phyloP scores from a whole-genome alignment of 2,329 filamentous ascomycete species.

The Pestalotiopsis sp. region DNA sequence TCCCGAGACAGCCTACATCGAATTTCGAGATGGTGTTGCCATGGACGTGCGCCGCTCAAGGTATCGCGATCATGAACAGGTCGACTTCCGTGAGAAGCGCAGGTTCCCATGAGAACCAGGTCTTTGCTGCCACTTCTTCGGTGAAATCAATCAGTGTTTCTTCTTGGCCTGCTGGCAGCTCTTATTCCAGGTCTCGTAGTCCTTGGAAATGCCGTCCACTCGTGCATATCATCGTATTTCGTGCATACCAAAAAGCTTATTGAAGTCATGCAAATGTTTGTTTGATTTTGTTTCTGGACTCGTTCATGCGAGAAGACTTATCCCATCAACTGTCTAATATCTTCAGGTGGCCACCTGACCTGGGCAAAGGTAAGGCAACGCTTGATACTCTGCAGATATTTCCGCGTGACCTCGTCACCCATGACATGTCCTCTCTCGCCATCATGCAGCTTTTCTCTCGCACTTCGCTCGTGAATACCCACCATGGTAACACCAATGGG shows the following conservation, averaged over 20 bases:
- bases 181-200: too few relatives aligned
- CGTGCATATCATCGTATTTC: too few relatives aligned
- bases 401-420: conserved; percentile 93
- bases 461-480: conserved; percentile 96
- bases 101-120: too few relatives aligned
- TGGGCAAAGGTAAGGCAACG: conserved; percentile 95
- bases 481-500: conserved; percentile 99
- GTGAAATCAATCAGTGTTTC: not conserved
- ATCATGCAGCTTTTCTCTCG: conserved; percentile 92
- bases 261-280: not conserved
- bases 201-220: too few relatives aligned
- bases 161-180: not conserved
- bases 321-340: conserved; percentile 93
- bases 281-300: not conserved
- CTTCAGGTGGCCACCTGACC: conserved; percentile 92
- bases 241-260: not conserved
- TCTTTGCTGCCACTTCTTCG: too few relatives aligned
- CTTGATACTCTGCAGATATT: conserved; percentile 98
- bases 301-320: conserved; percentile 34
- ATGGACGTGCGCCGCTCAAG: too few relatives aligned
- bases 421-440: conserved; percentile 91
- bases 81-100: too few relatives aligned
- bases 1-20: too few relatives aligned
- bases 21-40: too few relatives aligned
- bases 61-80: too few relatives aligned